Base-by-base conservation (phyloP, 2,329 filamentous ascomycete species). In the Huntiella abstrusa region DNA sequence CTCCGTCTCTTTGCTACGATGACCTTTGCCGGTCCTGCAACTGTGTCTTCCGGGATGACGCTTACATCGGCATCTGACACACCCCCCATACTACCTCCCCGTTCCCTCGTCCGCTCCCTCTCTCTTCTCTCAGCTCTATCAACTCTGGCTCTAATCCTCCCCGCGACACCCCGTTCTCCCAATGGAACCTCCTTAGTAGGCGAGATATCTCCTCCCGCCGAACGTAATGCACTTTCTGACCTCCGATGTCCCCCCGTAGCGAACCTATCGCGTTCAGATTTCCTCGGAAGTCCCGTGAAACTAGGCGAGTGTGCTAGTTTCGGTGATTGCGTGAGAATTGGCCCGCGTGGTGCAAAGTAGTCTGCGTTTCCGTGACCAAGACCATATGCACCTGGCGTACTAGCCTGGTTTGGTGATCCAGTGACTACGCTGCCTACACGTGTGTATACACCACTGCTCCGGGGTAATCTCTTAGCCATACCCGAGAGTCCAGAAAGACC, bases 1-100 rank as follows among this genome's bases (percentile, higher is more conserved):
- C 45, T 47, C 7, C 48, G 41, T 12, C 48, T 37, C 45, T 50
- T 50, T 6, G 41, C 36, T 11, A 36, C 33, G 12, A 49, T 46
- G 39, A 13, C 47, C 22, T 13, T 42, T 42, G 7, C 8, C 22
- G n/a, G 32, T 42, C 17, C 22, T 19, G 6, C 13, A 8, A 28
- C 40, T 6, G 15, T 5, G 12, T 42, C 40, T 33, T 43, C 28
- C 13, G 17, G 13, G 8, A 15, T 15, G 16, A 43, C 33, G 4
- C 22, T 28, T 5, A 8, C 28, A 32, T 43, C 41, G 1, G 28
- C 16, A 13, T 15, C 34, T 15, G 28, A 32, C 28, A 34, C 8
- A 34, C 17, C 16, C 11, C 41, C 34, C 41, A 34, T 33, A 43
- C 32, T 43, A 34, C 28, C 17, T 28, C 22, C 22, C 28, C 13